These are phyloP conservation scores for Leucocoprinus leucothites DNA, from an alignment of 768 basidiomycete genomes.

Conservation along the genomic window DNA sequence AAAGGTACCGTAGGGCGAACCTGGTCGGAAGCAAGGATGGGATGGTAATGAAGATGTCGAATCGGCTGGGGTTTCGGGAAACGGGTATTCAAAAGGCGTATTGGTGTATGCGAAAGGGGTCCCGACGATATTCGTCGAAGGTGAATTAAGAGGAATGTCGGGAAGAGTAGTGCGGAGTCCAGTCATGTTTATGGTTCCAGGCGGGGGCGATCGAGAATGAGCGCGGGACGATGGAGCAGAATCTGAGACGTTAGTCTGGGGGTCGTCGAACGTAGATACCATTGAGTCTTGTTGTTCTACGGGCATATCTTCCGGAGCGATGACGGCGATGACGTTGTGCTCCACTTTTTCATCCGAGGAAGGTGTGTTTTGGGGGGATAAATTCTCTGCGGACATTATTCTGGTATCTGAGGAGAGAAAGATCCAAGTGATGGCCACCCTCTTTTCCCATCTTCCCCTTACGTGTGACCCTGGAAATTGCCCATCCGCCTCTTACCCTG, in stretches of 20 bases:
- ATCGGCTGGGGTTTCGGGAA: constrained; percentile 19
- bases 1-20: constrained; percentile 6
- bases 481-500: background rate
- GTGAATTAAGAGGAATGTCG: constrained; percentile 24
- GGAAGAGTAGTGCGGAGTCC: constrained; percentile 19
- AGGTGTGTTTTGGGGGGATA: background rate
- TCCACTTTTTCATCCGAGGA: background rate
- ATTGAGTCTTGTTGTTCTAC: background rate
- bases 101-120: constrained; percentile 24
- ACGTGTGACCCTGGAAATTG: constrained; percentile 1
- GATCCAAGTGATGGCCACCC: constrained; percentile 11
- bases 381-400: constrained; percentile 9
- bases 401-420: constrained; percentile 2
- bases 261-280: background rate
- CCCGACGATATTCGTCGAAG: constrained; percentile 26
- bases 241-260: background rate
- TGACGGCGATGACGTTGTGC: constrained; percentile 4
- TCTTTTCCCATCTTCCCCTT: constrained; percentile 5
- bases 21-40: constrained; percentile 7
- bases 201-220: constrained; percentile 8
- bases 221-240: constrained; percentile 3
- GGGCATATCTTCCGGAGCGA: background rate
- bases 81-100: constrained; percentile 28
- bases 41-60: constrained; percentile 12
- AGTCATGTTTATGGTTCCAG: constrained; percentile 19